These are phyloP conservation scores for Physcomitrium patens DNA, from an alignment of 225 moss, liverwort and hornwort genomes.

Conservation along the genomic window DNA sequence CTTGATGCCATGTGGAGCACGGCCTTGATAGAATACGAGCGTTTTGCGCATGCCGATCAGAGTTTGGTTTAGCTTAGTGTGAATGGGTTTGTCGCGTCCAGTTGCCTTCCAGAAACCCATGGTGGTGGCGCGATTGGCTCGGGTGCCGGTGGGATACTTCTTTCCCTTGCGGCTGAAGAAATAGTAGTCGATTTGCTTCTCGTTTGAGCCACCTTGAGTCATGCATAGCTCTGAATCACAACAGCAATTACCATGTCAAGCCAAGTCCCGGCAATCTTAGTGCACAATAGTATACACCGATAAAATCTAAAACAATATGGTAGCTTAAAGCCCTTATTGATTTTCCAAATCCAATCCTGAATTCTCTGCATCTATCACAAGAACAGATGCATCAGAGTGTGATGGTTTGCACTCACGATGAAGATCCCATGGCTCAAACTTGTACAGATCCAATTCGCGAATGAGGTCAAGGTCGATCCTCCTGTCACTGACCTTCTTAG, in stretches of 20 bases:
- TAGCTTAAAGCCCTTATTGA: too few relatives aligned
- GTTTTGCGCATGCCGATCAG: constrained; percentile 71
- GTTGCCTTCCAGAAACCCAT: constrained; percentile 93
- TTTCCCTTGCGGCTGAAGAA: constrained; percentile 88
- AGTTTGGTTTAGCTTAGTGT: constrained; percentile 44
- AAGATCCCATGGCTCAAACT: constrained; percentile 91
- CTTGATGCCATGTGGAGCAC: constrained; percentile 58
- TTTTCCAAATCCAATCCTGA: background rate
- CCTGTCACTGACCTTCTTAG: constrained; percentile 52
- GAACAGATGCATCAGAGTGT: background rate
- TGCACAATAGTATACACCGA: too few relatives aligned
- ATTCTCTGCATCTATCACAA: background rate
- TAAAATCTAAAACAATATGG: too few relatives aligned
- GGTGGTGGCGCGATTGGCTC: constrained; percentile 79
- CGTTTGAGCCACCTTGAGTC: constrained; percentile 63
- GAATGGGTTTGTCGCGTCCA: constrained; percentile 86
- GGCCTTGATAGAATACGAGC: constrained; percentile 58
- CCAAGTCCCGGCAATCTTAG: too few relatives aligned
- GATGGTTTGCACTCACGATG: constrained; percentile 43
- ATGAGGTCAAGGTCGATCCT: constrained; percentile 74
- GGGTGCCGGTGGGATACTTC: constrained; percentile 85
- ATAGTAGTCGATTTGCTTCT: constrained; percentile 72
- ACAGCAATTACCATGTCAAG: too few relatives aligned
- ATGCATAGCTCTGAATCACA: constrained; percentile 55
- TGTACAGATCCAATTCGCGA: constrained; percentile 83